Evolutionary conservation across 257 asterid genomes (phyloP), one percentile per base, ranked within the genome.

Genomic region (Nicotiana otophora): DNA sequence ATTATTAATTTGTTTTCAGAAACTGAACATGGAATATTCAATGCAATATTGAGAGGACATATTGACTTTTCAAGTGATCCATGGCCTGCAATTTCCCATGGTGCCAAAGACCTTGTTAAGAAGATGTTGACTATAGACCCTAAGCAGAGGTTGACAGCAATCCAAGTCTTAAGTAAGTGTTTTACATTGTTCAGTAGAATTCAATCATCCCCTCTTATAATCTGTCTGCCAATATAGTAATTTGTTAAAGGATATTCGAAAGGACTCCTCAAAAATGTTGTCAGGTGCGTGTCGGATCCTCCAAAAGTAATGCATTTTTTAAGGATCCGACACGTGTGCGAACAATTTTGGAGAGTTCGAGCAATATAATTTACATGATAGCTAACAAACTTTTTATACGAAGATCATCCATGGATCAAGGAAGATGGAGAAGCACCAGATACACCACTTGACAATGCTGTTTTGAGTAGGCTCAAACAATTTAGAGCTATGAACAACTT

Each of bases 1-100:
- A 48, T 4, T 51, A 10, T 64, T 42, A 42, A 15, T 75, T 28
- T 36, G 5, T 60, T 42, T 33, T 80, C 91, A 87, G 98, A 96
- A 81, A 89, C 97, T 51, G 99, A 96, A 86, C 91, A 93, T 46
- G 99, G 98, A 76, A 96, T 96, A 88, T 96, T 96, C 92, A 96
- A 91, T 30, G 91, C 98, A 8, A 96, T 96, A 19, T 81, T 96
- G 84, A 86, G 94, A 3, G 98, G 96, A 2, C 99, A 94, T 23
- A 12, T 96, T 9, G 98, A 96, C 86, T 96, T 96, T 82, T 83
- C 92, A 14, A 85, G 91, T 16, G 98, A 96, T 77, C 99, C 99
- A 19, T 96, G 98, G 99, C 98, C 99, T 66, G 80, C 97, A 19
- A 92, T 96, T 84, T 96, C 99, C 1, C 77, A 70, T 5, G 98